A percentile compares a stretch with the other conserved stretches of the same genome.
These are phyloP conservation scores for Beauveria pseudobassiana DNA, from an alignment of 2,329 filamentous ascomycete species.

Conservation along the genomic window DNA sequence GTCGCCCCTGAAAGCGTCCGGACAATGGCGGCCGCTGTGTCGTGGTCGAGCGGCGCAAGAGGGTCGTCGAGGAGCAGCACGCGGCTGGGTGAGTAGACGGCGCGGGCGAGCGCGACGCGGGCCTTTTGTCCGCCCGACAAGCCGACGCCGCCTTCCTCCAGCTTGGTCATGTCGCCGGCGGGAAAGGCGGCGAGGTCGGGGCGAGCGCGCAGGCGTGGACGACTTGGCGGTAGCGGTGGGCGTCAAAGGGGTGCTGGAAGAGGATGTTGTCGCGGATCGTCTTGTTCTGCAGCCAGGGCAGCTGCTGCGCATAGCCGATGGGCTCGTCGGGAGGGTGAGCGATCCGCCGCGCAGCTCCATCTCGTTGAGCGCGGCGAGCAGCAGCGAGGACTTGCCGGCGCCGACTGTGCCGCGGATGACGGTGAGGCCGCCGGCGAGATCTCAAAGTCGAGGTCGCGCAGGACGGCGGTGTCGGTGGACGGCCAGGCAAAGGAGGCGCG, in stretches of 20 bases:
- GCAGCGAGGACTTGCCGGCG: conserved; percentile 52
- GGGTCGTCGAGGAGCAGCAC: conserved; percentile 56
- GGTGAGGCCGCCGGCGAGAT: conserved; percentile 47
- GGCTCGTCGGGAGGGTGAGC: conserved; percentile 39
- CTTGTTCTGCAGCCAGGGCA: conserved; percentile 59
- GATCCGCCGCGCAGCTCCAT: conserved; percentile 57
- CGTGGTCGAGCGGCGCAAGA: conserved; percentile 55
- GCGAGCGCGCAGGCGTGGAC: conserved; percentile 53
- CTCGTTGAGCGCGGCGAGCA: conserved; percentile 53
- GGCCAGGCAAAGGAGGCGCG: conserved; percentile 75
- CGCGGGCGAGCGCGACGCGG: conserved; percentile 54
- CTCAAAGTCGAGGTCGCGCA: conserved; percentile 37
- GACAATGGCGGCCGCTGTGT: conserved; percentile 56
- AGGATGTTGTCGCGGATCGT: conserved; percentile 58
- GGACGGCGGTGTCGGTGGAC: conserved; percentile 47
- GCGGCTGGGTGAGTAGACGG: conserved; percentile 50
- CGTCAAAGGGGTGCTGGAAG: conserved; percentile 51
- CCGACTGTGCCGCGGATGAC: conserved; percentile 53
- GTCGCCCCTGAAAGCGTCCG: conserved; percentile 44
- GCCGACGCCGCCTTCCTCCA: conserved; percentile 56
- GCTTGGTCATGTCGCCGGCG: conserved; percentile 49
- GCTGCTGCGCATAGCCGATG: conserved; percentile 50
- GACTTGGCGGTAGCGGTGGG: conserved; percentile 48
- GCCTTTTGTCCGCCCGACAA: conserved; percentile 58
- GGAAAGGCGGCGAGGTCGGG: conserved; percentile 49